Percentiles rank a stretch among this genome's conserved stretches.
Conservation (phyloP, 345 rosid species). For the Acer yangbiense region DNA sequence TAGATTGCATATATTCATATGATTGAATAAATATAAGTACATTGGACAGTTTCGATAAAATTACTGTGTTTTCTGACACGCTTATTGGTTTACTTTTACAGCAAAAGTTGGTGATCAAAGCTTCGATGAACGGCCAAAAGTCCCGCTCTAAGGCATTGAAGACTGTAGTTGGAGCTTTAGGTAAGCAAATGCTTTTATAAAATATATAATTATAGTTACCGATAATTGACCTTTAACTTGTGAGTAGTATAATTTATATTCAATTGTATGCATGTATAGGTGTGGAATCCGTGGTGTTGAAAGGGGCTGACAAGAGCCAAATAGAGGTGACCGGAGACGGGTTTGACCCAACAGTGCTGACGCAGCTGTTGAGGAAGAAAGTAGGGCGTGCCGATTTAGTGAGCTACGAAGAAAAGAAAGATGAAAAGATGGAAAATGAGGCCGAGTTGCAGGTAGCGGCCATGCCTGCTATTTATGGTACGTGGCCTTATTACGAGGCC, state of each 20-base stretch:
- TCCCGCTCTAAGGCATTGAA: neutral
- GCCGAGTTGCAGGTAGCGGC: neutral
- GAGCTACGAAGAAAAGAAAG: neutral
- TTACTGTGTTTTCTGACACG: neutral
- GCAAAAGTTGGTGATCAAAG: neutral
- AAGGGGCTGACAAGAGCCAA: slow-evolving; percentile 47
- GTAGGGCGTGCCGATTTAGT: slow-evolving; percentile 39
- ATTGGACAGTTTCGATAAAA: neutral
- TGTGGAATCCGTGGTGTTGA: slow-evolving; percentile 42
- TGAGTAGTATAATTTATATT: no score
- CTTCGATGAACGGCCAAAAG: neutral
- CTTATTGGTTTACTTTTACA: neutral
- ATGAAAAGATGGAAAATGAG: neutral
- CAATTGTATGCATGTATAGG: slow-evolving; percentile 17
- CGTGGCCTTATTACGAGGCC: neutral
- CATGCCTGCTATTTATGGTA: neutral
- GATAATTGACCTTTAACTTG: no score
- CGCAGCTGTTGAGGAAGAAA: slow-evolving; percentile 28
- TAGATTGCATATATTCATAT: no score
- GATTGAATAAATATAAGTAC: no score
- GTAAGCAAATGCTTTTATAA: neutral
- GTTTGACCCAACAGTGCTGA: slow-evolving; percentile 37
- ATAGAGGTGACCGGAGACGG: slow-evolving; percentile 55
- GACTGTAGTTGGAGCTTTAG: neutral
- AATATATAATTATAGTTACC: no score